These are phyloP conservation scores for Tubosaeta sp. DNA, from an alignment of 768 basidiomycete species.

Conservation along the genomic window DNA sequence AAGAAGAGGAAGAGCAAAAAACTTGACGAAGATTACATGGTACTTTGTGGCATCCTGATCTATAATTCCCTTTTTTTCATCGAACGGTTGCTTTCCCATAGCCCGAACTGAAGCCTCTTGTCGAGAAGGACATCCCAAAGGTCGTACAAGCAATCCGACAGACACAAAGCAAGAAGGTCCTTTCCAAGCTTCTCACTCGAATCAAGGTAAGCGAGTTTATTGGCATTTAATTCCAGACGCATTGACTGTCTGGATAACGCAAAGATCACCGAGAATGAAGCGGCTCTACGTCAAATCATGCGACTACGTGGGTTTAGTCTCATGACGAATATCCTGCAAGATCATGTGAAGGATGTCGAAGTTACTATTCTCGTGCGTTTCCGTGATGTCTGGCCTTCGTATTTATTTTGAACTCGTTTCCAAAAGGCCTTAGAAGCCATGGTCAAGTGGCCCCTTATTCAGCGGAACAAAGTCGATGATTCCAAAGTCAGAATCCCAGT, in stretches of 20 bases:
- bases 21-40: conserved; percentile 91
- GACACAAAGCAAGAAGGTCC: conserved; percentile 75
- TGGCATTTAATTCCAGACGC: not conserved
- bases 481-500: conserved; percentile 68
- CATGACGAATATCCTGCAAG: conserved; percentile 85
- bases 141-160: conserved; percentile 90
- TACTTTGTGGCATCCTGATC: conserved; percentile 30
- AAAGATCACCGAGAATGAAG: conserved; percentile 81
- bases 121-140: conserved; percentile 80
- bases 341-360: conserved; percentile 66
- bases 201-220: conserved; percentile 56
- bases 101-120: conserved; percentile 75
- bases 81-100: conserved; percentile 25
- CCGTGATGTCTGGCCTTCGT: not conserved
- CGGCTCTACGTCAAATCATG: conserved; percentile 79
- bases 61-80: conserved; percentile 1
- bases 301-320: conserved; percentile 89
- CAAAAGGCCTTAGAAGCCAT: conserved; percentile 62
- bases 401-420: not conserved
- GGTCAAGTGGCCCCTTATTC: conserved; percentile 74
- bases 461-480: conserved; percentile 90
- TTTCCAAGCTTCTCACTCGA: conserved; percentile 78
- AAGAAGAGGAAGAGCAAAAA: conserved; percentile 91
- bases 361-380: conserved; percentile 62
- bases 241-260: not conserved